Base-by-base conservation (phyloP, 1,284 basidiomycete species). In the Pseudomicrostroma phylloplanum region DNA sequence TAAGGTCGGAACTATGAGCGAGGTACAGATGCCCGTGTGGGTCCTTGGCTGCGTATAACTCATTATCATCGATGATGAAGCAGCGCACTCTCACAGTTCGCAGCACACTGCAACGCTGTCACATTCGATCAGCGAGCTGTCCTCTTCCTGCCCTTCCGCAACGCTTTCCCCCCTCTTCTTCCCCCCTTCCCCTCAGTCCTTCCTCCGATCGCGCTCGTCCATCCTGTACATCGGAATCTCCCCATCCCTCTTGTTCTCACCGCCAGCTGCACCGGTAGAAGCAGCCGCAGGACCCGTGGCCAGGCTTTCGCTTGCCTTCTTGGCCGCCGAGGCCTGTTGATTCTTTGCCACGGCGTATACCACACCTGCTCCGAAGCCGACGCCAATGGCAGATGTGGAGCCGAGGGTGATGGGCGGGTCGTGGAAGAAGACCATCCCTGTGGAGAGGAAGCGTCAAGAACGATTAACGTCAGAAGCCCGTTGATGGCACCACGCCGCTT, bases 351-450 rank as follows among this genome's bases (percentile, higher is more conserved):
- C 67, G 0, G 76, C 76, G 51, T 78, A 78, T 8, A 76, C 67
- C 43, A 74, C 58, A 57, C 93, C 94, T 23, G 94, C 92, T 69
- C 96, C 83, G 81, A 97, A 97, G 3, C 96, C 96, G 46, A 91
- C 85, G 1, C 83, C 81, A 60, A 99, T 88, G 39, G 93, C 92
- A 12, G 88, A 88, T 54, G 96, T 89, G 26, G 89, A 93, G 43
- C 92, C 90, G 66, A 88, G 80, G 6, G 90, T 94, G 42, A 91
- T 88, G 11, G 70, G 64, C 12, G 66, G 65, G 80, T 99, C 93
- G 48, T 91, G 91, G 79, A 81, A 81, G 71, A 81, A 81, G 63
- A 80, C 67, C 69, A 76, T 71, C 11, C 71, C 71, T 48, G 43
- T 3, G 21, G 43, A n/a, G n/a, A n/a, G n/a, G n/a, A n/a, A n/a